A percentile compares a stretch with the other conserved stretches of the same genome.
phyloP scores from a whole-genome alignment of 371 early-diverging fungal species.

The Mortierella sp. region DNA sequence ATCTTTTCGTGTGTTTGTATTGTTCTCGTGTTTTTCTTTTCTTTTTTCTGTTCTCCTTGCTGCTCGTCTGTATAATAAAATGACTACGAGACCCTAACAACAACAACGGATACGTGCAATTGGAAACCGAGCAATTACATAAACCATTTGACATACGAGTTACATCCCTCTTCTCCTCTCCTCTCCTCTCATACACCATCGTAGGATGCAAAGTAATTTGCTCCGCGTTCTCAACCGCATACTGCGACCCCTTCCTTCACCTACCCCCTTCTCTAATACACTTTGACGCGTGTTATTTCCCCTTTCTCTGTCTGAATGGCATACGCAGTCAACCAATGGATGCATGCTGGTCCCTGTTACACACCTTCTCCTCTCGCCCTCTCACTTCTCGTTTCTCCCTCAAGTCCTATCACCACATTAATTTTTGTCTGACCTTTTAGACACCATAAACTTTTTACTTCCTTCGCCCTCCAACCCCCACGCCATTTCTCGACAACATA shows the following conservation, averaged over 20 bases:
- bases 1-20: background rate
- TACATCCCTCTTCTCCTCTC: background rate
- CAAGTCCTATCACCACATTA: background rate
- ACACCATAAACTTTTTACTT: background rate
- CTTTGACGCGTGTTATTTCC: background rate
- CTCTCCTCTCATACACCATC: background rate
- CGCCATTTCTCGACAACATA: background rate
- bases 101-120: constrained; percentile 16
- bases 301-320: background rate
- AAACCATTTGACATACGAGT: constrained; percentile 14
- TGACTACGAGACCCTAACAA: constrained; percentile 31
- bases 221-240: background rate
- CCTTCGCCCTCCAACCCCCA: background rate
- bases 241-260: background rate
- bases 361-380: background rate
- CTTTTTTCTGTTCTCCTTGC: constrained; percentile 11
- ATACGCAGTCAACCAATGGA: background rate
- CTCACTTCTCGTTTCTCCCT: too few relatives aligned
- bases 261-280: background rate
- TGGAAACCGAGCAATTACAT: constrained; percentile 14
- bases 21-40: background rate
- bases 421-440: too few relatives aligned
- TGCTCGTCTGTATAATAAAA: constrained; percentile 36
- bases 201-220: background rate
- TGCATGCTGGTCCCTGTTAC: background rate